phyloP scores from a whole-genome alignment of 805 yeast species.

The Maudiozyma turicensis region DNA sequence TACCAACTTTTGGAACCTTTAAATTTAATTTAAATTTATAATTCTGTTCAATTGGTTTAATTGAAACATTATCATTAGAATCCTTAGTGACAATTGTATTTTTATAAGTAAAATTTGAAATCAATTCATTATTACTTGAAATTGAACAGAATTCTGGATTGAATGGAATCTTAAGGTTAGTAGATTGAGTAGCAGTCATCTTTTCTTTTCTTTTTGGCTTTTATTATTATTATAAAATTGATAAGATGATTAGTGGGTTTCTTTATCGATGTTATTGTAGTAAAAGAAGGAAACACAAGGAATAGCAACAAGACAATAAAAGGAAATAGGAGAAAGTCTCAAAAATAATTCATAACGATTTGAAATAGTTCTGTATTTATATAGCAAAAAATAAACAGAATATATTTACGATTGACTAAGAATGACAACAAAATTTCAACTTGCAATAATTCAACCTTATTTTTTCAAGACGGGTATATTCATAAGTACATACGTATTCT shows the following conservation, averaged over 20 bases:
- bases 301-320: background rate
- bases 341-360: background rate
- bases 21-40: constrained; percentile 82
- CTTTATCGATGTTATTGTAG: too few species aligned
- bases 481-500: too few species aligned
- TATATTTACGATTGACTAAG: too few species aligned
- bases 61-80: constrained; percentile 35
- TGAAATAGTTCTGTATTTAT: too few species aligned
- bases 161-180: constrained; percentile 1
- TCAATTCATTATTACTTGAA: constrained; percentile 1
- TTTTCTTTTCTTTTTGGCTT: background rate
- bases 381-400: too few species aligned
- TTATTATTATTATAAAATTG: too few species aligned
- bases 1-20: constrained; percentile 74
- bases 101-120: constrained; percentile 6
- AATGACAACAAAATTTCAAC: too few species aligned
- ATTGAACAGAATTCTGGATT: constrained; percentile 5
- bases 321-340: background rate
- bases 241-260: too few species aligned
- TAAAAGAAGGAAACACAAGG: background rate
- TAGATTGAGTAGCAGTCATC: constrained; percentile 2
- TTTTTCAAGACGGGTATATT: too few species aligned
- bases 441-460: too few species aligned
- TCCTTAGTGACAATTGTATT: constrained; percentile 38
- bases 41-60: constrained; percentile 61